phyloP scores from a whole-genome alignment of 345 rosid species.

The Litchi chinensis region DNA sequence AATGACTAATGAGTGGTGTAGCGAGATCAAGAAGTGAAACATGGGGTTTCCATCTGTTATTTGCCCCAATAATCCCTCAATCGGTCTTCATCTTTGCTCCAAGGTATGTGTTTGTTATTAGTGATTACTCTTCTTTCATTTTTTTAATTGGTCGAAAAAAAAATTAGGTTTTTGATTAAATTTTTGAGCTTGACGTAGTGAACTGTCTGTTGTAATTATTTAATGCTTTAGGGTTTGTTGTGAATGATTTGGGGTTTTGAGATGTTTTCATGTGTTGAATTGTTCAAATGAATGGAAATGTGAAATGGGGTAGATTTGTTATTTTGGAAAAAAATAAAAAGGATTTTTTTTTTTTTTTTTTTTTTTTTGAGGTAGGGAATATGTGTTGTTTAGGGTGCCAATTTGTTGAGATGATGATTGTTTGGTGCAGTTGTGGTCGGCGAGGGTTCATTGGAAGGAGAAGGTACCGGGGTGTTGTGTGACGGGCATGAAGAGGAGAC shows the following conservation, averaged over 20 bases:
- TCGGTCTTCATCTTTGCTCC: slow-evolving; percentile 32
- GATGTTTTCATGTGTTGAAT: background rate
- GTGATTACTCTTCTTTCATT: background rate
- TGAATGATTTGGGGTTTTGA: background rate
- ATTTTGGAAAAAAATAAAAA: background rate
- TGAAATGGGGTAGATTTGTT: background rate
- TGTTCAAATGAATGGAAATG: background rate
- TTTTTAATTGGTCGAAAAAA: background rate
- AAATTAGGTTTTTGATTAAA: background rate
- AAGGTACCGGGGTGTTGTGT: slow-evolving; percentile 29
- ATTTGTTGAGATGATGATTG: slow-evolving; percentile 7
- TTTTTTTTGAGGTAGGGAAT: background rate
- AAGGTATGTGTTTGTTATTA: slow-evolving; percentile 26
- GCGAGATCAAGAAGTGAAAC: slow-evolving; percentile 22
- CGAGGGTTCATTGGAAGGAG: slow-evolving; percentile 40
- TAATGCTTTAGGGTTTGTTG: background rate
- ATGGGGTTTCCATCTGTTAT: slow-evolving; percentile 63
- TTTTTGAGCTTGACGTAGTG: background rate
- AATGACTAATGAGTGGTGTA: slow-evolving; percentile 13
- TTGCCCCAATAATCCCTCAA: slow-evolving; percentile 39
- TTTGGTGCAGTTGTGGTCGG: slow-evolving; percentile 43
- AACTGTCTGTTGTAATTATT: background rate
- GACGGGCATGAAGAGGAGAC: slow-evolving; percentile 22
- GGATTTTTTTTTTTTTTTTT: background rate
- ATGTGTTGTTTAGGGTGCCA: background rate